Percentiles rank a stretch among this genome's conserved stretches.
Conservation (phyloP, 768 basidiomycete species). For the Leccinum obscurum region DNA sequence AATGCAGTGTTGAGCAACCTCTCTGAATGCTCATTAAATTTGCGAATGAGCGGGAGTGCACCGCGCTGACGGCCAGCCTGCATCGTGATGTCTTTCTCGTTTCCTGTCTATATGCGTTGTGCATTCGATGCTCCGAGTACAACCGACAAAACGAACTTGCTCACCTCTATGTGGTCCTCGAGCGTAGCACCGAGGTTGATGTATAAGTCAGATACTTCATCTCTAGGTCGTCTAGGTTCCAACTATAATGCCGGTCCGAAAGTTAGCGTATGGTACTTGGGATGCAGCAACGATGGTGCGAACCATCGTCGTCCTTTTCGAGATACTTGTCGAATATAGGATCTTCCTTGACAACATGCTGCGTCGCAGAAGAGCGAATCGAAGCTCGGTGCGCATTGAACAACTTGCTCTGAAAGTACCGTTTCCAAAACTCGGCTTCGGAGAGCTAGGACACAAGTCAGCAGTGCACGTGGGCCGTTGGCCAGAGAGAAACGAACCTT, state of each 20-base stretch:
- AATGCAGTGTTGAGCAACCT: constrained; percentile 78
- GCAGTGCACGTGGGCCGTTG: background rate
- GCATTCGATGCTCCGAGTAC: background rate
- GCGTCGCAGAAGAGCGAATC: constrained; percentile 81
- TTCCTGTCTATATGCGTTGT: constrained; percentile 63
- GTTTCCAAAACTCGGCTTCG: constrained; percentile 93
- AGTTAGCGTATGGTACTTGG: background rate
- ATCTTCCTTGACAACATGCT: constrained; percentile 86
- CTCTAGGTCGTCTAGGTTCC: constrained; percentile 70
- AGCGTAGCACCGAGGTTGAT: constrained; percentile 85
- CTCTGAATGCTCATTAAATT: constrained; percentile 98
- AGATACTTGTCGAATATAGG: constrained; percentile 94
- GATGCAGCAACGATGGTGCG: constrained; percentile 20
- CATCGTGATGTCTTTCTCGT: constrained; percentile 92
- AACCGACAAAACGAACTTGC: background rate
- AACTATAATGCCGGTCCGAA: constrained; percentile 47
- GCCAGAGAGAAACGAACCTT: constrained; percentile 47
- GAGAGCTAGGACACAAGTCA: constrained; percentile 62
- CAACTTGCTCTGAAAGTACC: constrained; percentile 94
- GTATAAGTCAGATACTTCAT: constrained; percentile 71
- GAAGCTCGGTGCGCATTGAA: constrained; percentile 96
- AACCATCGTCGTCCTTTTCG: constrained; percentile 95
- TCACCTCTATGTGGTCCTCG: constrained; percentile 89
- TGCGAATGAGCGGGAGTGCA: constrained; percentile 88
- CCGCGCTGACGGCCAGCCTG: constrained; percentile 87